phyloP scores from a whole-genome alignment of 768 basidiomycete species.

The Suillus variegatus region DNA sequence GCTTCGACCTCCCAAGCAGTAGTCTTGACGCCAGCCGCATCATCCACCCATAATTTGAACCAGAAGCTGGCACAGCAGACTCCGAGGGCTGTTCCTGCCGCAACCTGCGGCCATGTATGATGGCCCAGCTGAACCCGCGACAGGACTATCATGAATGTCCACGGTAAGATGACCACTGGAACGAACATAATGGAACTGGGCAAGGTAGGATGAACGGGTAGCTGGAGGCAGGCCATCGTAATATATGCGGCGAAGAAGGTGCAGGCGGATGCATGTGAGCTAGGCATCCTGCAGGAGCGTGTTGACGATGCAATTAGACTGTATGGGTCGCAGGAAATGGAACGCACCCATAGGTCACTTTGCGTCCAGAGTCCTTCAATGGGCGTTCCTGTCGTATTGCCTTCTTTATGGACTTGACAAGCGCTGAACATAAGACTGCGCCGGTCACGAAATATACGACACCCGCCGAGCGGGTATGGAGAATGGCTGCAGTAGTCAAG shows the following conservation, averaged over 20 bases:
- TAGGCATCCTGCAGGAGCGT: constrained; percentile 65
- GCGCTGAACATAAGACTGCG: constrained; percentile 53
- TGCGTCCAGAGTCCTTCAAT: constrained; percentile 38
- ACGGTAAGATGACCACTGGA: constrained; percentile 56
- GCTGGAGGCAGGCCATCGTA: constrained; percentile 52
- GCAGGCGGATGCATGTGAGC: constrained; percentile 75
- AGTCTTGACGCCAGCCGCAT: constrained; percentile 23
- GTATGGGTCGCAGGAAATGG: background rate
- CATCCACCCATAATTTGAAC: constrained; percentile 57
- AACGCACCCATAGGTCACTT: constrained; percentile 68
- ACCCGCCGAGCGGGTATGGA: constrained; percentile 65
- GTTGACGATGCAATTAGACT: background rate
- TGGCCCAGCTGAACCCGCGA: constrained; percentile 79
- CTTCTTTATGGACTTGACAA: constrained; percentile 63
- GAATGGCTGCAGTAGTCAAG: constrained; percentile 47
- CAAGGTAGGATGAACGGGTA: constrained; percentile 61
- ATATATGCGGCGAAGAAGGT: constrained; percentile 65
- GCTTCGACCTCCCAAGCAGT: constrained; percentile 19
- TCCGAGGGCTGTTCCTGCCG: constrained; percentile 60
- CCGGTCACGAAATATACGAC: constrained; percentile 61
- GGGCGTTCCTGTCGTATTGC: constrained; percentile 69
- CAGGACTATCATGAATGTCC: constrained; percentile 52
- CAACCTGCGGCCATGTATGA: constrained; percentile 72
- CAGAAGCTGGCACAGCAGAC: constrained; percentile 51
- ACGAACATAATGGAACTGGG: constrained; percentile 33